phyloP scores from a whole-genome alignment of 2,329 filamentous ascomycete species.

The Hypomyces rosellus region DNA sequence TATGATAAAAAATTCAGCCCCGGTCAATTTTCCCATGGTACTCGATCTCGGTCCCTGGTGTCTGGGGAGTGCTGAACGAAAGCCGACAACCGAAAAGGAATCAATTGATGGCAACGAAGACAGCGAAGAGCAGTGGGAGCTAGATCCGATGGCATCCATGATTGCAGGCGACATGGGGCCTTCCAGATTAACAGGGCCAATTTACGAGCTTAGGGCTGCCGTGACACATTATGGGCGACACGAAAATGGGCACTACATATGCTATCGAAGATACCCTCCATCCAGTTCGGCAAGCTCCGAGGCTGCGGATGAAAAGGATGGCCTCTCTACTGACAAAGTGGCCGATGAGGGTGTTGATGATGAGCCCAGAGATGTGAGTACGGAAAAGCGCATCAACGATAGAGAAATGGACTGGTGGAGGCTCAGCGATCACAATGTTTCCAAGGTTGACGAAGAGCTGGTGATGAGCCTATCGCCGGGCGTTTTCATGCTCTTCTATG shows the following conservation, averaged over 20 bases:
- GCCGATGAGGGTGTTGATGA: constrained; percentile 5
- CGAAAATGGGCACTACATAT: constrained; percentile 94
- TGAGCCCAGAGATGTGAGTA: background rate
- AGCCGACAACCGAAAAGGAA: constrained; percentile 1
- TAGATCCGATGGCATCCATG: constrained; percentile 67
- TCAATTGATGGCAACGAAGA: constrained; percentile 16
- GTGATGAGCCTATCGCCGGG: constrained; percentile 67
- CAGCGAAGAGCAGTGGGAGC: constrained; percentile 60
- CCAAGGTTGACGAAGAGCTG: constrained; percentile 62
- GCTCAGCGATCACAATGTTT: constrained; percentile 83
- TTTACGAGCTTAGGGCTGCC: constrained; percentile 76
- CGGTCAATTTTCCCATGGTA: constrained; percentile 66
- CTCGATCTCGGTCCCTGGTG: constrained; percentile 83
- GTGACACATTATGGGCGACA: constrained; percentile 87
- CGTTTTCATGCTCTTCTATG: constrained; percentile 97
- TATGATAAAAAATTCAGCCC: constrained; percentile 76
- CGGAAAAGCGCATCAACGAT: background rate
- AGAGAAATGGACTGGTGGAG: constrained; percentile 69
- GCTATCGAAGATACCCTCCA: constrained; percentile 66
- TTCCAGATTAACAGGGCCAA: constrained; percentile 48
- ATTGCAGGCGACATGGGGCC: constrained; percentile 49
- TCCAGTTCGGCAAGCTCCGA: constrained; percentile 9
- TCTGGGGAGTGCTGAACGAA: constrained; percentile 50
- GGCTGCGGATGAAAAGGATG: background rate
- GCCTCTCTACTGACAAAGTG: background rate